Conservation (phyloP, 2,329 filamentous ascomycete species). For the Penicillium sp. region DNA sequence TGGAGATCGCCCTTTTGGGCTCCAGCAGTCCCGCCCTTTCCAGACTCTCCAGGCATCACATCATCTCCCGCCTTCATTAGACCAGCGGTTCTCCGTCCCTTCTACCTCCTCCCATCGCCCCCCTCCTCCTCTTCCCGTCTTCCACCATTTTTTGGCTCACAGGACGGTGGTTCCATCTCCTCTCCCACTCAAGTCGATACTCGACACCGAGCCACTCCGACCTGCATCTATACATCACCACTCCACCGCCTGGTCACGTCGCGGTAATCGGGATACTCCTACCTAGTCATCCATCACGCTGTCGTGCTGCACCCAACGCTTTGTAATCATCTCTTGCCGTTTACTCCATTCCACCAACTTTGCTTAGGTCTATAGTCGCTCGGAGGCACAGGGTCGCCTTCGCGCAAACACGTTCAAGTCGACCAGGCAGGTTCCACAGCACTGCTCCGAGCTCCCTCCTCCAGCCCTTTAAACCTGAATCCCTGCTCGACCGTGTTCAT, state of each 20-base stretch:
- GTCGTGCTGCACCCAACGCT: too few species aligned
- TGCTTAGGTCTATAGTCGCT: neutral
- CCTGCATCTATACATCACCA: neutral
- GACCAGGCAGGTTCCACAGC: conserved; percentile 15
- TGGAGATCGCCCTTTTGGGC: conserved; percentile 12
- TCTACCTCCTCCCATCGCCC: neutral
- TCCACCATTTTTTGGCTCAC: conserved; percentile 5
- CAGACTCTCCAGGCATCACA: conserved; percentile 23
- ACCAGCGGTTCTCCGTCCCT: neutral
- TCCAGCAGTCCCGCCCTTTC: conserved; percentile 20
- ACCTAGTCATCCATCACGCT: too few species aligned
- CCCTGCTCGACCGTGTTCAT: conserved; percentile 12
- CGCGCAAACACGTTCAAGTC: conserved; percentile 7
- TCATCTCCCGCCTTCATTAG: conserved; percentile 23
- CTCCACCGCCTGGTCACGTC: too few species aligned
- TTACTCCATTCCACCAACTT: neutral
- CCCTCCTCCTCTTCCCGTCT: conserved; percentile 1
- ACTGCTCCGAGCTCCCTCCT: conserved; percentile 1
- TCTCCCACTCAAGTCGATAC: conserved; percentile 2
- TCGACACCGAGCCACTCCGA: conserved; percentile 2
- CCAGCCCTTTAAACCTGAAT: conserved; percentile 3
- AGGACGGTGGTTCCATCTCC: too few species aligned
- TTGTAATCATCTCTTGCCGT: too few species aligned
- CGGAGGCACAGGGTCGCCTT: neutral
- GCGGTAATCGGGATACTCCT: too few species aligned